Evolutionary conservation across 192 early-diverging fungal genomes (phyloP).

Genomic region (Backusella morwellensis): DNA sequence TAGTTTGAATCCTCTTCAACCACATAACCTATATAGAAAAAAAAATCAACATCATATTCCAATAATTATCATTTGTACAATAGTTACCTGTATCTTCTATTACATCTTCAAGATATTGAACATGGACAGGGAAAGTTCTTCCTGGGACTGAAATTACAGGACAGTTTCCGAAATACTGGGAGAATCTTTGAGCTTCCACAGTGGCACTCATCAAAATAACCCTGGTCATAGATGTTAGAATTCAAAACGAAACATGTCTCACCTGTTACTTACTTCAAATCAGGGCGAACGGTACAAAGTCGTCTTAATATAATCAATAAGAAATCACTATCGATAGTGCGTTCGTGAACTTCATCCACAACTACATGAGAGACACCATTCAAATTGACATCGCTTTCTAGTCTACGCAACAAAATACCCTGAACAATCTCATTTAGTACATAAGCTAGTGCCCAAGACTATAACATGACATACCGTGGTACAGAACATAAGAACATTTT

Average conservation of each 20-base stretch:
- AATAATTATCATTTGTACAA: not conserved
- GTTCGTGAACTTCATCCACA: constrained; percentile 81
- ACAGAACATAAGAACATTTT: constrained; percentile 71
- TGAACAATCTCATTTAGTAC: constrained; percentile 19
- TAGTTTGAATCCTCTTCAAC: constrained; percentile 40
- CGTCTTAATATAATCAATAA: constrained; percentile 63
- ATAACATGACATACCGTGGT: constrained; percentile 54
- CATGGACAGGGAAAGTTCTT: constrained; percentile 57
- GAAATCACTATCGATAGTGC: constrained; percentile 75
- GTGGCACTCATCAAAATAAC: constrained; percentile 77
- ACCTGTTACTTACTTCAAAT: constrained; percentile 47
- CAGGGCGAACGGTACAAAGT: constrained; percentile 43
- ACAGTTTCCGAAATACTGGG: constrained; percentile 57
- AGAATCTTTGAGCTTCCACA: constrained; percentile 62
- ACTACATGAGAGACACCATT: constrained; percentile 64
- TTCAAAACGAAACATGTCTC: not conserved
- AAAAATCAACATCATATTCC: constrained; percentile 11
- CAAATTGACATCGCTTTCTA: constrained; percentile 62
- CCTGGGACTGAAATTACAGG: constrained; percentile 62
- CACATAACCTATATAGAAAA: constrained; percentile 41
- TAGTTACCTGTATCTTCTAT: constrained; percentile 50
- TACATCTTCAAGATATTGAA: constrained; percentile 66
- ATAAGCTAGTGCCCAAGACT: not conserved
- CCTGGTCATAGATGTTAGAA: constrained; percentile 8
- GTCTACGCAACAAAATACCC: constrained; percentile 67